Evolutionary conservation across 1,284 basidiomycete genomes (phyloP).

Genomic region (Psilocybe mexicana): DNA sequence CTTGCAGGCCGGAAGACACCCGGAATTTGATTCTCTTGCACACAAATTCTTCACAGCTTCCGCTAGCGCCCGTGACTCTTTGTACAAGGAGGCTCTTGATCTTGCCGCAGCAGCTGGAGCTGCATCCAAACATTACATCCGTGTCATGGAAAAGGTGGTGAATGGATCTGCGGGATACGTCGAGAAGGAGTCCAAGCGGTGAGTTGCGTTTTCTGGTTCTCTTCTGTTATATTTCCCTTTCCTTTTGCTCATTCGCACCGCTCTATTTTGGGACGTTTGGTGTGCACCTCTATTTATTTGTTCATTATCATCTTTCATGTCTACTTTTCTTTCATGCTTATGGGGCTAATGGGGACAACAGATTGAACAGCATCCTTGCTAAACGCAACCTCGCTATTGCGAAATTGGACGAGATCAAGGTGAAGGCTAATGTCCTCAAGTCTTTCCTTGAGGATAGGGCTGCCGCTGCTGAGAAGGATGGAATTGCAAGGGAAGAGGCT

Average conservation of each 20-base stretch:
- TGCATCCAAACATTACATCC: conserved; percentile 81
- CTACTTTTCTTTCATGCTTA: too few relatives aligned
- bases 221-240: neutral
- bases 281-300: too few relatives aligned
- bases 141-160: conserved; percentile 88
- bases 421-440: conserved; percentile 85
- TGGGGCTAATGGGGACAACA: conserved; percentile 26
- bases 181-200: conserved; percentile 86
- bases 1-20: conserved; percentile 75
- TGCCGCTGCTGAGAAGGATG: conserved; percentile 31
- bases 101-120: conserved; percentile 48
- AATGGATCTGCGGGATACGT: conserved; percentile 78
- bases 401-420: conserved; percentile 93
- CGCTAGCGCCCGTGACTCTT: conserved; percentile 53
- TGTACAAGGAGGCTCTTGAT: conserved; percentile 63
- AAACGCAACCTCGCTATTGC: conserved; percentile 73
- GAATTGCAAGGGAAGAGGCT: conserved; percentile 44
- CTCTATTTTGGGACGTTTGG: too few relatives aligned
- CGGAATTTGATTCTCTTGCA: conserved; percentile 80
- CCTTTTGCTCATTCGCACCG: too few relatives aligned
- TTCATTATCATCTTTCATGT: neutral
- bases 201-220: conserved; percentile 28
- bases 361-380: conserved; percentile 68
- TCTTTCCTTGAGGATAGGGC: conserved; percentile 66
- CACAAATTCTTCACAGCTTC: conserved; percentile 72